A percentile compares a stretch with the other conserved stretches of the same genome.
These are phyloP conservation scores for Knufia petricola DNA, from an alignment of 2,329 filamentous ascomycete species.

Conservation along the genomic window DNA sequence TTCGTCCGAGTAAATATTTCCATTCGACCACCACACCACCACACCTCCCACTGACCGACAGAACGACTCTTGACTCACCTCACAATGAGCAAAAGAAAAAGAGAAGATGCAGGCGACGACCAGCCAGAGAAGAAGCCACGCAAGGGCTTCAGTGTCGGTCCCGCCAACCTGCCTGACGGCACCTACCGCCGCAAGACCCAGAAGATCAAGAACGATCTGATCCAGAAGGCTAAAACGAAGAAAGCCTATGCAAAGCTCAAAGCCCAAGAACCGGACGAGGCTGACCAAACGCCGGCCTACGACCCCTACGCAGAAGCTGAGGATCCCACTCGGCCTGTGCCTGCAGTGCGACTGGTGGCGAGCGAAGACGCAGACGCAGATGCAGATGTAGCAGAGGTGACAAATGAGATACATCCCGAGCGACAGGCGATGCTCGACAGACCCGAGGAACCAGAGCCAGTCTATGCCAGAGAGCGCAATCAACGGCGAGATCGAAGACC, in stretches of 20 bases:
- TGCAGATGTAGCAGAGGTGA: slow-evolving; percentile 25
- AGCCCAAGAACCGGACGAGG: slow-evolving; percentile 42
- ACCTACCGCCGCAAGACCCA: slow-evolving; percentile 76
- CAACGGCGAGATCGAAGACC: neutral
- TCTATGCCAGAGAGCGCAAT: slow-evolving; percentile 9
- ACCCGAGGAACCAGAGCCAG: slow-evolving; percentile 22
- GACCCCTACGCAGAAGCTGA: slow-evolving; percentile 19
- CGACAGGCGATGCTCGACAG: slow-evolving; percentile 50
- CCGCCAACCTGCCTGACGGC: slow-evolving; percentile 83
- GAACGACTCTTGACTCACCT: too few relatives aligned
- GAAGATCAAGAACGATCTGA: slow-evolving; percentile 81
- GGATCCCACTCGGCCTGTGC: slow-evolving; percentile 21
- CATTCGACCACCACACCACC: too few relatives aligned
- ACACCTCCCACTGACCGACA: too few relatives aligned
- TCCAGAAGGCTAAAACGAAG: slow-evolving; percentile 86
- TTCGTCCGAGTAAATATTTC: too few relatives aligned
- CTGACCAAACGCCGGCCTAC: slow-evolving; percentile 24
- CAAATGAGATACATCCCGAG: slow-evolving; percentile 50
- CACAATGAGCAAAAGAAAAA: slow-evolving; percentile 52
- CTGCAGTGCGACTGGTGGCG: slow-evolving; percentile 18
- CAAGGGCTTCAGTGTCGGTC: slow-evolving; percentile 77
- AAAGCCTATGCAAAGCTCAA: slow-evolving; percentile 87
- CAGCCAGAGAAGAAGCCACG: slow-evolving; percentile 33
- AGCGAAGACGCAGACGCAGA: slow-evolving; percentile 20
- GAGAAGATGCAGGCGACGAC: slow-evolving; percentile 30